Percentiles rank a stretch among this genome's conserved stretches.
Conservation (phyloP, 2,329 filamentous ascomycete genomes). For the Paecilomyces dactylethromorphus region DNA sequence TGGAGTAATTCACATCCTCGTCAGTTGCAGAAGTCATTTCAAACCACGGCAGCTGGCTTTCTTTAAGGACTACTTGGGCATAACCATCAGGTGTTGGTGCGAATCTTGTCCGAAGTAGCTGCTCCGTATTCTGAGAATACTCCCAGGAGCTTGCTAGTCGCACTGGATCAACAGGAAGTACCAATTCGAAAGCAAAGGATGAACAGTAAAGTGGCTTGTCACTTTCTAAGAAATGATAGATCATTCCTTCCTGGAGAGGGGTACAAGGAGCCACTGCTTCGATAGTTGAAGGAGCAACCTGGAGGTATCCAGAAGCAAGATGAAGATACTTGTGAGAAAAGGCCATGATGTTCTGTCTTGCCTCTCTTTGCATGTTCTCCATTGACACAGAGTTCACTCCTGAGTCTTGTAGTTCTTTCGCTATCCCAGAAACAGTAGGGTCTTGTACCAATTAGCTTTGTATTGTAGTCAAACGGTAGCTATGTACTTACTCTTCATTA, state of each 20-base stretch:
- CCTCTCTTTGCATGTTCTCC: conserved; percentile 34
- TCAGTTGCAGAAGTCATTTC: conserved; percentile 23
- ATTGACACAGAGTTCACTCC: conserved; percentile 1
- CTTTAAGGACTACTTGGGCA: conserved; percentile 61
- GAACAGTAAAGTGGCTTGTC: conserved; percentile 66
- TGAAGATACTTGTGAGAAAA: conserved; percentile 57
- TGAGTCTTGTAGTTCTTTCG: conserved; percentile 16
- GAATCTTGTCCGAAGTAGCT: conserved; percentile 69
- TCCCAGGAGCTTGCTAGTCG: conserved; percentile 55
- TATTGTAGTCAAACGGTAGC: conserved; percentile 22
- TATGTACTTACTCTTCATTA: conserved; percentile 55
- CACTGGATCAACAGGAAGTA: conserved; percentile 35
- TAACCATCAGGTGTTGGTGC: conserved; percentile 67
- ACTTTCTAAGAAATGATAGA: conserved; percentile 60
- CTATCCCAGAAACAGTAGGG: conserved; percentile 34
- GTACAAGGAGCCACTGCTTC: conserved; percentile 78
- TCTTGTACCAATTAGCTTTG: conserved; percentile 38
- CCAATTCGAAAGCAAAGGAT: conserved; percentile 58
- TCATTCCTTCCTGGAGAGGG: conserved; percentile 78
- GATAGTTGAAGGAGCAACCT: conserved; percentile 47
- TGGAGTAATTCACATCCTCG: conserved; percentile 22
- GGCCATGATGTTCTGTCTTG: conserved; percentile 57
- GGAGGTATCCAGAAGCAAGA: conserved; percentile 48
- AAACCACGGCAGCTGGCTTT: conserved; percentile 39
- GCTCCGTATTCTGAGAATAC: conserved; percentile 43